Evolutionary conservation across 2,329 filamentous ascomycete genomes (phyloP).

Genomic region (Penicillium brevicompactum): DNA sequence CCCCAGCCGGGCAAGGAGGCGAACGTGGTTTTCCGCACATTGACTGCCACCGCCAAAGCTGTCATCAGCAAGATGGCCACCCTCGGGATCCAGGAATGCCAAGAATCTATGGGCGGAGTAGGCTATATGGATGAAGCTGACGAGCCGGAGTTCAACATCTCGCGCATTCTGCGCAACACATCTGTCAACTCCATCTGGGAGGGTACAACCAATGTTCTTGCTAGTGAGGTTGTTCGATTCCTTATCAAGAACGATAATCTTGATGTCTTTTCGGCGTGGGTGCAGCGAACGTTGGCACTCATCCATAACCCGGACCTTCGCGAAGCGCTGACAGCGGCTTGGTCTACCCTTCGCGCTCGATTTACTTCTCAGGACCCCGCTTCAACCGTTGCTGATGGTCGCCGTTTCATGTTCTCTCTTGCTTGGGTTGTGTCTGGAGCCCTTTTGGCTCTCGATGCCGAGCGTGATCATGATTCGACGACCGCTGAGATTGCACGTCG

Average conservation of each 20-base stretch:
- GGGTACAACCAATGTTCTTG: constrained; percentile 72
- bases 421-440: constrained; percentile 38
- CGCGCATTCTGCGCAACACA: constrained; percentile 66
- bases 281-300: constrained; percentile 39
- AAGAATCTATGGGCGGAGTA: constrained; percentile 42
- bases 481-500: constrained; percentile 39
- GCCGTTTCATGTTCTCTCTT: constrained; percentile 39
- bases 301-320: constrained; percentile 12
- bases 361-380: constrained; percentile 18
- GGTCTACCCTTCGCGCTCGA: constrained; percentile 19
- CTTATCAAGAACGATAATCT: constrained; percentile 28
- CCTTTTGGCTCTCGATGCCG: constrained; percentile 43
- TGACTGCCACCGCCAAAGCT: constrained; percentile 38
- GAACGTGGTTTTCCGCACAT: constrained; percentile 27
- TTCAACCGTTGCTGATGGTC: constrained; percentile 30
- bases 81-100: constrained; percentile 38
- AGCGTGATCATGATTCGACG: constrained; percentile 34
- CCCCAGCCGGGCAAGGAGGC: constrained; percentile 27
- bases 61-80: constrained; percentile 38
- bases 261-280: constrained; percentile 40
- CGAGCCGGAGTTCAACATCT: constrained; percentile 66
- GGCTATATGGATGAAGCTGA: constrained; percentile 44
- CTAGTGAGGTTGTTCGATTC: constrained; percentile 52
- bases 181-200: constrained; percentile 65
- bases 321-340: constrained; percentile 13